Evolutionary conservation across 202 grass and related monocot genomes (phyloP).

Genomic region (Setaria viridis): DNA sequence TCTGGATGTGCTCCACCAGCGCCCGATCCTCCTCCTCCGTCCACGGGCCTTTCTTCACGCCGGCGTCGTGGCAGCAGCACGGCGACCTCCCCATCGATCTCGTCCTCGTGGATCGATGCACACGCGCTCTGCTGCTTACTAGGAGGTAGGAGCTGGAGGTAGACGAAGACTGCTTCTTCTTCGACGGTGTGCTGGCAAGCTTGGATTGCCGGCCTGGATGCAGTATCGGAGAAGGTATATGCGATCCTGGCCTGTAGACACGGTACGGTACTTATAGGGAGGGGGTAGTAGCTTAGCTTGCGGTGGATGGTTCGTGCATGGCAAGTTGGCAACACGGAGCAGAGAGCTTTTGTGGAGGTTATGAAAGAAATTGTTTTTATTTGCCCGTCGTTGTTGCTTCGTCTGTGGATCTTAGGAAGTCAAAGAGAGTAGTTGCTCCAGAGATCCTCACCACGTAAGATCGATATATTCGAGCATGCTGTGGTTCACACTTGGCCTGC

Average conservation of each 20-base stretch:
- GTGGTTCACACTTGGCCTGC: slow-evolving; percentile 23
- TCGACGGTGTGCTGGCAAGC: background rate
- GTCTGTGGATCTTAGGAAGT: slow-evolving; percentile 20
- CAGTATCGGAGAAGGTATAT: background rate
- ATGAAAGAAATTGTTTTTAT: background rate
- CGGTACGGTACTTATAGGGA: slow-evolving; percentile 39
- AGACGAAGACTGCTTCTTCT: background rate
- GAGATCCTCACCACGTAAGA: slow-evolving; percentile 41
- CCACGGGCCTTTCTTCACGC: slow-evolving; percentile 63
- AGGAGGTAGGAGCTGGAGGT: too few relatives aligned
- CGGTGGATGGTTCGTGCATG: slow-evolving; percentile 1
- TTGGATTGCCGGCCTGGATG: background rate
- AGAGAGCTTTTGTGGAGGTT: background rate
- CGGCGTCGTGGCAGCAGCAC: slow-evolving; percentile 53
- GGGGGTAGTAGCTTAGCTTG: background rate
- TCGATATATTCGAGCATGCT: slow-evolving; percentile 47
- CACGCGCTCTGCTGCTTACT: too few relatives aligned
- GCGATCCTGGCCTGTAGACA: background rate
- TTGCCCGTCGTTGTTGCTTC: slow-evolving; percentile 3
- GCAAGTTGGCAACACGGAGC: background rate
- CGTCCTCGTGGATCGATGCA: too few relatives aligned
- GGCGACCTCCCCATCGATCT: slow-evolving; percentile 59
- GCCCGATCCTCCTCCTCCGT: slow-evolving; percentile 60
- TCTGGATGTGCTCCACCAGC: slow-evolving; percentile 54
- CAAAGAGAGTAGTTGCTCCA: slow-evolving; percentile 39